phyloP scores from a whole-genome alignment of 305 asterid genomes.

The Solanum hybrid region DNA sequence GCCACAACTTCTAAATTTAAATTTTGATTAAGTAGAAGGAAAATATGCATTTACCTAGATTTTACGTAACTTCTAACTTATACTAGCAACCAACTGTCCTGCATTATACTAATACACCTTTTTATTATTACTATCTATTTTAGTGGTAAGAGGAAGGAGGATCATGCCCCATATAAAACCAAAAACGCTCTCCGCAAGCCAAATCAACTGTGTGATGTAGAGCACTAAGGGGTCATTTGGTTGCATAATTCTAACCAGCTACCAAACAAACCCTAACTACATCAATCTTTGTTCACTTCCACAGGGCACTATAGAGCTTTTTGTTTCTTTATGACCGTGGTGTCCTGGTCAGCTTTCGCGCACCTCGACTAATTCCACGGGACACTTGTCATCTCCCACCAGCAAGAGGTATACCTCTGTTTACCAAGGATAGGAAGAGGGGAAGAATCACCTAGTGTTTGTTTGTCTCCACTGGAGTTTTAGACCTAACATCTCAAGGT shows the following conservation, averaged over 20 bases:
- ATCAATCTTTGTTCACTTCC: background rate
- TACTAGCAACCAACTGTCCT: background rate
- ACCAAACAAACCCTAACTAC: background rate
- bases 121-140: background rate
- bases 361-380: background rate
- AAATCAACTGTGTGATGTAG: background rate
- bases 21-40: background rate
- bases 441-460: background rate
- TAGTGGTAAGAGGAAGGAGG: background rate
- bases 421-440: background rate
- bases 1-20: background rate
- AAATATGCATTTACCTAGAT: background rate
- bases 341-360: background rate
- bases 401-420: background rate
- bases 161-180: background rate
- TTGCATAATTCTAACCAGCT: background rate
- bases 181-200: background rate
- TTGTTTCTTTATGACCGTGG: background rate
- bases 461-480: background rate
- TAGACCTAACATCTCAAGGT: too few species aligned
- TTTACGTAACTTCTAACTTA: background rate
- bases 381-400: background rate
- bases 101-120: background rate
- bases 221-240: background rate
- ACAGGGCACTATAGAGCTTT: background rate